A percentile compares a stretch with the other conserved stretches of the same genome.
These are phyloP conservation scores for Endocalyx cinctus DNA, from an alignment of 2,329 filamentous ascomycete species.

Conservation along the genomic window DNA sequence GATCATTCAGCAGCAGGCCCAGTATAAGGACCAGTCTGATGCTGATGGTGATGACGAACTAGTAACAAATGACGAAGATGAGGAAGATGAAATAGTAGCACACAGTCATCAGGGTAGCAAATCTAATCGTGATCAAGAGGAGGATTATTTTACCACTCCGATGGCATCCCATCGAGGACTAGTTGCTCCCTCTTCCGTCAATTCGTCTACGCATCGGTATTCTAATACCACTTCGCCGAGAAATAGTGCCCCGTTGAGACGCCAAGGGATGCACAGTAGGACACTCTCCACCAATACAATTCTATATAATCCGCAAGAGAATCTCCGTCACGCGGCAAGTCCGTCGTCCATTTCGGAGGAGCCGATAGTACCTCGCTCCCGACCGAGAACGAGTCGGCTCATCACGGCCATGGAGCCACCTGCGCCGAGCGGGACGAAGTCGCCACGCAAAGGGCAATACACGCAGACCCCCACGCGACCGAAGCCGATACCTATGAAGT, in stretches of 20 bases:
- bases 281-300: conserved; percentile 80
- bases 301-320: conserved; percentile 67
- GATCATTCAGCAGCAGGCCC: conserved; percentile 41
- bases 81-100: conserved; percentile 48
- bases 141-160: conserved; percentile 54
- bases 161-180: conserved; percentile 36
- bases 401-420: conserved; percentile 33
- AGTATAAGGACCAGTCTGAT: conserved; percentile 63
- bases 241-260: conserved; percentile 25
- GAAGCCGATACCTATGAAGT: conserved; percentile 54
- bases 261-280: conserved; percentile 56
- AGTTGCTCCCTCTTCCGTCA: conserved; percentile 26
- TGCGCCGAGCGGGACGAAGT: conserved; percentile 34
- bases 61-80: conserved; percentile 73
- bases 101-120: conserved; percentile 30
- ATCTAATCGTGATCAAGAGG: conserved; percentile 29
- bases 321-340: conserved; percentile 28
- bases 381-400: conserved; percentile 34
- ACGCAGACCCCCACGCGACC: conserved; percentile 45
- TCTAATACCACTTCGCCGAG: conserved; percentile 30
- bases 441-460: conserved; percentile 42
- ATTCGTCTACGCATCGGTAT: conserved; percentile 19
- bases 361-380: conserved; percentile 24
- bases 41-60: conserved; percentile 87
- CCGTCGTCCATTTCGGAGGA: conserved; percentile 41